Evolutionary conservation across 805 yeast species (phyloP), one percentile per base, ranked within the genome.

Genomic region (Candida boleticola): DNA sequence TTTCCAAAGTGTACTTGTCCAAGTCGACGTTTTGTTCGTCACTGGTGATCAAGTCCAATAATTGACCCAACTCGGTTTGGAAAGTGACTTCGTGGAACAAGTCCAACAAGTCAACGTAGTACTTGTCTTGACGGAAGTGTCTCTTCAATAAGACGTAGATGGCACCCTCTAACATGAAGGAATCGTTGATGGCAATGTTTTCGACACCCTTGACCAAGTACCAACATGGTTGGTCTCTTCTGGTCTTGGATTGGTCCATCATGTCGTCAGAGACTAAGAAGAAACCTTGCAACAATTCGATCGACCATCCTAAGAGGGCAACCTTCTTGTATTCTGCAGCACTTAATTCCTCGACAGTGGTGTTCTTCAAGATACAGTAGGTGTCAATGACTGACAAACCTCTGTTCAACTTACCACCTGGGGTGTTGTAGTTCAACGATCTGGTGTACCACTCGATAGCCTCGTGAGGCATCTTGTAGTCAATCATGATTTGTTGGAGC

Each of bases 211-310:
- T 81, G 27, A 70, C 77, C 59, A 76, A 81, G 74, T 89, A 93
- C 99, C 99, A 93, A 68, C 99, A 93, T 51, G 97, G 93, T 69
- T 92, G 97, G 46, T 97, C 99, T 65, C 99, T 84, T 76, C 99
- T 86, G 32, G 99, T 93, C 64, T 88, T 85, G 26, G 96, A 86
- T 53, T 82, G 80, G 65, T 93, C 99, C 99, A 93, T 93, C 82
- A 93, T 93, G 63, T 93, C 99, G 64, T 93, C 99, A 25, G 98
- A 95, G 43, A 93, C 98, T 57, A 93, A 76, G 75, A 93, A 93
- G 64, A 88, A 93, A 1, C 97, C 98, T 70, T 92, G 99, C 53
- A 92, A 74, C 51, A 93, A 76, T 71, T 93, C 99, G 53, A 93
- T 81, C 54, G 89, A 76, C 99, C 99, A 93, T 18, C 99, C 99